Conservation (phyloP, 2,329 filamentous ascomycete genomes). For the Zasmidium citrigriseum region DNA sequence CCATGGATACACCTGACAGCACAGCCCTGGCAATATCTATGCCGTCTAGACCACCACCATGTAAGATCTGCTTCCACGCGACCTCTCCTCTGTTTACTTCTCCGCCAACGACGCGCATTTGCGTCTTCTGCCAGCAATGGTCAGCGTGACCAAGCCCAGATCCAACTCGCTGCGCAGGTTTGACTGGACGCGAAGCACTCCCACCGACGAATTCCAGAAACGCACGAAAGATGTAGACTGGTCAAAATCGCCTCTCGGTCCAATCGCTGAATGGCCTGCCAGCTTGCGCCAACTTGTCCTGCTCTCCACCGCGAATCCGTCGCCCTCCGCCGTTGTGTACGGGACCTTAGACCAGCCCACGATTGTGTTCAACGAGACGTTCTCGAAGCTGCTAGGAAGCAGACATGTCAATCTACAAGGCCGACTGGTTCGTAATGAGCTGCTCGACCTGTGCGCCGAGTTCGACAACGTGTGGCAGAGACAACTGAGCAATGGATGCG, state of each 20-base stretch:
- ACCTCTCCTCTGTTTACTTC: no score
- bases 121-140: slow-evolving; percentile 4
- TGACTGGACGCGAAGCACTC: slow-evolving; percentile 19
- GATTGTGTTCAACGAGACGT: slow-evolving; percentile 27
- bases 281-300: slow-evolving; percentile 17
- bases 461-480: slow-evolving; percentile 15
- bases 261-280: slow-evolving; percentile 18
- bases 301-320: slow-evolving; percentile 15
- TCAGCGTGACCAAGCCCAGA: slow-evolving; percentile 9
- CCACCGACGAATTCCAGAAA: slow-evolving; percentile 16
- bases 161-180: slow-evolving; percentile 14
- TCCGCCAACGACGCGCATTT: no score
- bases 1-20: background rate
- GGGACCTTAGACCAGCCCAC: slow-evolving; percentile 7
- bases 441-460: slow-evolving; percentile 16
- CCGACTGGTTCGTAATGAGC: slow-evolving; percentile 4
- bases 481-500: slow-evolving; percentile 10
- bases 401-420: slow-evolving; percentile 21
- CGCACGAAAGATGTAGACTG: slow-evolving; percentile 23
- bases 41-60: background rate
- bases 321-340: slow-evolving; percentile 18
- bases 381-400: slow-evolving; percentile 17
- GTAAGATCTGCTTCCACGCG: no score
- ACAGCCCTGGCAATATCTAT: background rate
- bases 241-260: slow-evolving; percentile 16